Conservation (phyloP, 2,329 filamentous ascomycete species). For the Teratosphaeria zuluensis region DNA sequence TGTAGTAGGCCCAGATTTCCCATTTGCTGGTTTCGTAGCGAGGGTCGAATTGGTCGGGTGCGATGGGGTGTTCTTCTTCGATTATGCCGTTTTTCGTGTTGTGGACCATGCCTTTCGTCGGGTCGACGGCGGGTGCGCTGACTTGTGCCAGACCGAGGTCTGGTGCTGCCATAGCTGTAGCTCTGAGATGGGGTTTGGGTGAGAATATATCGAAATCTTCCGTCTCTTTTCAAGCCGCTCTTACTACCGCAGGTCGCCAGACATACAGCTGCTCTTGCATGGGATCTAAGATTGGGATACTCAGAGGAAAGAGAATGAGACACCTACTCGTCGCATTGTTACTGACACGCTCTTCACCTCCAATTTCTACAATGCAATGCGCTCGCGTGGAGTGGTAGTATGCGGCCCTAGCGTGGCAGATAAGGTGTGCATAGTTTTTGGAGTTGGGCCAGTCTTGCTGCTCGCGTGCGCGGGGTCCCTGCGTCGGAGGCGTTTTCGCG, state of each 20-base stretch:
- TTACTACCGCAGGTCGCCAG: not conserved
- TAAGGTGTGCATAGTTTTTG: not conserved
- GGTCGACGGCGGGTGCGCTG: slow-evolving; percentile 22
- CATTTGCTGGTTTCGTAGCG: slow-evolving; percentile 41
- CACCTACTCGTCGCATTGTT: not conserved
- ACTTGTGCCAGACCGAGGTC: slow-evolving; percentile 23
- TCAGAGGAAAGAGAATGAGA: not conserved
- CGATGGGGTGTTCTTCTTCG: slow-evolving; percentile 33
- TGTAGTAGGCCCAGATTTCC: slow-evolving; percentile 41
- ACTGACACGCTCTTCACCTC: too few relatives aligned
- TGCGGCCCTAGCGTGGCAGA: not conserved
- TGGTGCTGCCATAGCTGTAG: slow-evolving; percentile 21
- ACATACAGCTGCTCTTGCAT: not conserved
- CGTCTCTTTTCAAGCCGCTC: not conserved
- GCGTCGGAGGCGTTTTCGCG: not conserved
- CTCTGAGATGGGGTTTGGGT: too few relatives aligned
- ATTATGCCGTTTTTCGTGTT: slow-evolving; percentile 10
- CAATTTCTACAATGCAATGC: not conserved
- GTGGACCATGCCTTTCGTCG: slow-evolving; percentile 19
- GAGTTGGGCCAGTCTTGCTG: not conserved
- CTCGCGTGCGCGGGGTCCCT: not conserved
- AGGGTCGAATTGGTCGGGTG: slow-evolving; percentile 47
- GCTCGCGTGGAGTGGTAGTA: not conserved
- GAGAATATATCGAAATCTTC: not conserved
- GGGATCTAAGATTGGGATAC: not conserved